These are phyloP conservation scores for Globisporangium mamillatum DNA, from an alignment of 352 stramenopile genomes.

Conservation along the genomic window DNA sequence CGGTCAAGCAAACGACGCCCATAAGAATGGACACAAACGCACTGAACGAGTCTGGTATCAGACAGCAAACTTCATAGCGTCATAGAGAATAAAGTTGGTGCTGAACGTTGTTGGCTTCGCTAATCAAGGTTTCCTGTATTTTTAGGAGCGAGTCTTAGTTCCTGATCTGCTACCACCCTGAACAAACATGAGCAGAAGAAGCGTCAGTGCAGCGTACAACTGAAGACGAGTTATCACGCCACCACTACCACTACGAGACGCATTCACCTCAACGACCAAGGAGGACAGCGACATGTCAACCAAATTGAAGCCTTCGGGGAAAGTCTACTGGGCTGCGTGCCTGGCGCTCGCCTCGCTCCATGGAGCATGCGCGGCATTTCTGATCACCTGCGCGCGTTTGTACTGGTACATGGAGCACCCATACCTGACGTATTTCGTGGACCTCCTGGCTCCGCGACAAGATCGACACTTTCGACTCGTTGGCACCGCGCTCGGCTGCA, in stretches of 20 bases:
- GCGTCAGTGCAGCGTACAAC: background rate
- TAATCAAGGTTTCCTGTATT: background rate
- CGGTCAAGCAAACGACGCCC: too few relatives aligned
- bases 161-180: background rate
- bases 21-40: too few relatives aligned
- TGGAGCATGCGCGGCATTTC: conserved; percentile 18
- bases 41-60: too few relatives aligned
- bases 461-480: conserved; percentile 21
- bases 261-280: too few relatives aligned
- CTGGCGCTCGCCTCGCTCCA: background rate
- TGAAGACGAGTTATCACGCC: background rate
- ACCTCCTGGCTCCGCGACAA: conserved; percentile 24
- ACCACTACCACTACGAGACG: background rate
- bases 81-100: background rate
- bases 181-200: background rate
- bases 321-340: background rate
- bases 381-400: conserved; percentile 18
- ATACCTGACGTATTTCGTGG: conserved; percentile 27
- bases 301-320: background rate
- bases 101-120: background rate
- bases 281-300: background rate
- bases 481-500: conserved; percentile 17
- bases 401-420: conserved; percentile 28
- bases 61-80: too few relatives aligned
- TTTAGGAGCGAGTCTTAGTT: background rate